phyloP scores from a whole-genome alignment of 2,329 filamentous ascomycete species.

The Chrysoporthe puriensis region DNA sequence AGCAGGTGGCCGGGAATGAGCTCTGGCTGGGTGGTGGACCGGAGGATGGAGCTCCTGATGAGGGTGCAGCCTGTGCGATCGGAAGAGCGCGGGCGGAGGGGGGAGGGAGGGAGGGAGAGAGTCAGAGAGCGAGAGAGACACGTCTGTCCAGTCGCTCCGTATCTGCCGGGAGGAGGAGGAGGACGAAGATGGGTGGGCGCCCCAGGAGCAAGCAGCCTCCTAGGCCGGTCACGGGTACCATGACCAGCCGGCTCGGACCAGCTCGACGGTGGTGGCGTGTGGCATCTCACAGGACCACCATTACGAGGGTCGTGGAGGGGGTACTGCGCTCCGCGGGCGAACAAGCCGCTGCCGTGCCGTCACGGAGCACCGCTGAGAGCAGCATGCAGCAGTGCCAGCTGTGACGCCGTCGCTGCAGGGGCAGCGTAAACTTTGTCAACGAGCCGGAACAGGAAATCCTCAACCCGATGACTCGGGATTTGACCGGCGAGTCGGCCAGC shows the following conservation, averaged over 20 bases:
- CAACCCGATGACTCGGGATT: constrained; percentile 12
- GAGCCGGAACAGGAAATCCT: background rate
- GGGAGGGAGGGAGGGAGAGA: too few relatives aligned
- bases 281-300: too few relatives aligned
- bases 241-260: background rate
- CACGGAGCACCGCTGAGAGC: too few relatives aligned
- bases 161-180: background rate
- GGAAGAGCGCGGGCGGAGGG: background rate
- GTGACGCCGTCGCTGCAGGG: background rate
- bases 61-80: background rate
- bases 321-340: too few relatives aligned
- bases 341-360: too few relatives aligned
- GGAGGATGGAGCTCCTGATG: background rate
- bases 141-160: background rate
- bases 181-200: background rate
- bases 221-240: background rate
- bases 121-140: background rate
- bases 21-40: background rate
- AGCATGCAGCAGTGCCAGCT: background rate
- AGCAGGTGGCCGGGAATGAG: background rate
- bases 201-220: background rate
- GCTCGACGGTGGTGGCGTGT: background rate
- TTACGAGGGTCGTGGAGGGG: too few relatives aligned
- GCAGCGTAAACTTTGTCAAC: background rate
- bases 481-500: constrained; percentile 19